Evolutionary conservation across 140 eudicot genomes (phyloP).

Genomic region (Erigeron philadelphicus): DNA sequence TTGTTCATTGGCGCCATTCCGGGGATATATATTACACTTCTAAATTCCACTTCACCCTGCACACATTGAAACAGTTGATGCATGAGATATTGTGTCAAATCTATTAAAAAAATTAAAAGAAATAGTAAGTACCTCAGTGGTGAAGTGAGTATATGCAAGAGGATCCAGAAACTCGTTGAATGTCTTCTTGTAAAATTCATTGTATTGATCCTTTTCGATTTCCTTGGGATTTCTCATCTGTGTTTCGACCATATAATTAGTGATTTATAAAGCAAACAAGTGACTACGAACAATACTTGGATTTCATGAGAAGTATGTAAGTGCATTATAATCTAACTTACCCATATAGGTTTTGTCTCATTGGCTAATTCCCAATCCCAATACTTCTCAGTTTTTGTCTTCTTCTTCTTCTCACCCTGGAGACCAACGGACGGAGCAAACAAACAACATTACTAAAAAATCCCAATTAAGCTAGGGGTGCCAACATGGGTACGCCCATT

Average conservation of each 20-base stretch:
- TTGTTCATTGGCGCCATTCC: slow-evolving; percentile 97
- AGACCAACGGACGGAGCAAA: slow-evolving; percentile 2
- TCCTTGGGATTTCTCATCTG: slow-evolving; percentile 93
- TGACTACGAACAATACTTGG: neutral
- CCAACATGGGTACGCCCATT: neutral
- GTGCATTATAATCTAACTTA: slow-evolving; percentile 25
- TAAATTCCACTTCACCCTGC: slow-evolving; percentile 96
- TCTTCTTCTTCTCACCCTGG: slow-evolving; percentile 80
- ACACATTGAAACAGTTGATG: slow-evolving; percentile 6
- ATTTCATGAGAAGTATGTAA: neutral
- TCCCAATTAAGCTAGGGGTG: neutral
- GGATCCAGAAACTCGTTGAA: slow-evolving; percentile 89
- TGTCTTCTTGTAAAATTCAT: slow-evolving; percentile 87
- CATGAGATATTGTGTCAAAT: neutral
- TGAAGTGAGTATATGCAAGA: slow-evolving; percentile 70
- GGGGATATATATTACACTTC: slow-evolving; percentile 88
- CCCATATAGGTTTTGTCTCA: slow-evolving; percentile 96
- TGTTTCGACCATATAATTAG: slow-evolving; percentile 10
- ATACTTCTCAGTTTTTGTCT: slow-evolving; percentile 81
- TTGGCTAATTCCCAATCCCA: slow-evolving; percentile 99
- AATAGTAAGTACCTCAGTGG: slow-evolving; percentile 65
- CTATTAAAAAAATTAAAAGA: neutral
- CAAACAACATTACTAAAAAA: neutral
- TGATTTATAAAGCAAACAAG: neutral
- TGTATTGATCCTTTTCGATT: slow-evolving; percentile 71